Conservation (phyloP, 75 land plant species). For the Cupressus sempervirens region DNA sequence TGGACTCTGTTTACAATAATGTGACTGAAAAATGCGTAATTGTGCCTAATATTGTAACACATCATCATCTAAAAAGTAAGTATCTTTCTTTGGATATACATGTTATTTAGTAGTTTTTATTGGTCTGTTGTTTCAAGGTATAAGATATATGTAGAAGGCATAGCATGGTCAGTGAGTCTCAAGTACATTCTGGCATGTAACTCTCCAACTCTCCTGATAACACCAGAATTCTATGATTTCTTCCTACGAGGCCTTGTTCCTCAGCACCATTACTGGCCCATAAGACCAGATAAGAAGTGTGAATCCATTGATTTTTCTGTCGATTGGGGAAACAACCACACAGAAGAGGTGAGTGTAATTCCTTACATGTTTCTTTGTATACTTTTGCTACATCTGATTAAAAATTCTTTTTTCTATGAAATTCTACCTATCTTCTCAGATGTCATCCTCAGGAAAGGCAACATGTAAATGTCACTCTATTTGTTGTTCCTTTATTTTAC, state of each 20-base stretch:
- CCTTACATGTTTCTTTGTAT: neutral
- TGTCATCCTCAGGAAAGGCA: too few species aligned
- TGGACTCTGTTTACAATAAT: too few species aligned
- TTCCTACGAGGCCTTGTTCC: constrained; percentile 55
- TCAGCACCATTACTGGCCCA: constrained; percentile 60
- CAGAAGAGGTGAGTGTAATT: constrained; percentile 29
- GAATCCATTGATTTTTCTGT: constrained; percentile 57
- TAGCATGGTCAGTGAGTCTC: constrained; percentile 70
- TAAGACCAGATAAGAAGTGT: constrained; percentile 42
- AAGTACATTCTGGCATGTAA: constrained; percentile 76
- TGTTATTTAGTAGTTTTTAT: neutral
- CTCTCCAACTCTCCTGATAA: constrained; percentile 49
- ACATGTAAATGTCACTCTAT: too few species aligned
- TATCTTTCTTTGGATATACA: neutral
- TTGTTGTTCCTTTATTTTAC: neutral
- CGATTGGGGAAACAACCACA: constrained; percentile 69
- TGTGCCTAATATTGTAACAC: neutral
- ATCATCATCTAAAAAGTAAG: neutral
- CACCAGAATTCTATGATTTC: constrained; percentile 51
- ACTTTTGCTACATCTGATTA: neutral
- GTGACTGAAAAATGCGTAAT: neutral
- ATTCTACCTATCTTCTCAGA: neutral
- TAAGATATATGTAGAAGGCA: constrained; percentile 25
- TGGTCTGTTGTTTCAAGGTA: constrained; percentile 8
- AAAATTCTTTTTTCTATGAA: neutral